Evolutionary conservation across 768 basidiomycete species (phyloP), one percentile per base, ranked within the genome.

Genomic region (Pholiota molesta): DNA sequence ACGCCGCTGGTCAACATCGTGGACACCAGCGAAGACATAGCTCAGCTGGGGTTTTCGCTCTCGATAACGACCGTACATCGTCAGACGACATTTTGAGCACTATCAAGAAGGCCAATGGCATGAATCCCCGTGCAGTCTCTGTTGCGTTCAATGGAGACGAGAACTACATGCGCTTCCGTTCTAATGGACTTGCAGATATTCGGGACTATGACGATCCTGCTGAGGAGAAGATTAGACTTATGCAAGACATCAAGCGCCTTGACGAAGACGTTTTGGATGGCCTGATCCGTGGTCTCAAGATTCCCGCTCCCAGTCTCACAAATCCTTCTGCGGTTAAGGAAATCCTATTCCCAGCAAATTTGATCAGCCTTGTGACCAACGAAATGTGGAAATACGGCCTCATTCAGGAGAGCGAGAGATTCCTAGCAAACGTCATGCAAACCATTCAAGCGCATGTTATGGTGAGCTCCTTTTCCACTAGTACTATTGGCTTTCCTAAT

Each of bases 381-480:
- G 97, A 99, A 77, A 99, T 99, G 97, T 99, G 97, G 97, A 98
- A 97, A 77, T 95, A 97, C 70, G 95, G 96, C 53, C 86, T 99
- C 66, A 98, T 99, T 66, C 83, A 88, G 16, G 97, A 99, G 76
- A 97, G 95, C 78, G 97, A 99, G 75, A 84, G 96, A 52, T 99
- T 99, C 86, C 80, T 99, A 61, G 97, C 97, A 37, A 99, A 97
- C 73, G 93, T 99, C 59, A 99, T 99, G 97, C 96, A 98, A 75
- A 92, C 90, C 2, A 91, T 99, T 61, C 97, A 99, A 79, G 83
- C 90, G 26, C 95, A 99, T 77, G 95, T 99, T 66, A 98, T 99
- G 95, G 97, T 95, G 63, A 68, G 91, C 83, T 56, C 23, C 9
- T 17, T 14, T 19, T 42, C 45, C n/a, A 16, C 17, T 54, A 5